Conservation (phyloP, 768 basidiomycete genomes). For the Mycena filopes region DNA sequence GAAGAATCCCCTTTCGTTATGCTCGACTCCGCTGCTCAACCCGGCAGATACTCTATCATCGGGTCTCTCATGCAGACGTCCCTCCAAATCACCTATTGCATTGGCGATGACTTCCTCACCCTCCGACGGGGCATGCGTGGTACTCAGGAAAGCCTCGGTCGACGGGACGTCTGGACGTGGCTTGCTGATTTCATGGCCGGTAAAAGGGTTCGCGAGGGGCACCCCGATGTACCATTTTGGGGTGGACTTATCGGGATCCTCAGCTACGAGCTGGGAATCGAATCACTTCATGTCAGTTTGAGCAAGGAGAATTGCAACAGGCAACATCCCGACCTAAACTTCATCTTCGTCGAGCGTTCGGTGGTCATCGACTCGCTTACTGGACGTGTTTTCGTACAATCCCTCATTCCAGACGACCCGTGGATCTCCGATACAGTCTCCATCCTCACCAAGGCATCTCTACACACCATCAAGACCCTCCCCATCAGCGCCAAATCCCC, state of each 20-base stretch:
- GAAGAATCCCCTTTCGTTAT: conserved; percentile 73
- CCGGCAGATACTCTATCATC: conserved; percentile 80
- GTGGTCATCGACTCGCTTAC: conserved; percentile 70
- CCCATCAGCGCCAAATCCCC: conserved; percentile 14
- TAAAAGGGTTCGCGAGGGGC: conserved; percentile 59
- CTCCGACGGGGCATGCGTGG: conserved; percentile 51
- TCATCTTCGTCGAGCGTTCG: conserved; percentile 83
- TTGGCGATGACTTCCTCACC: conserved; percentile 60
- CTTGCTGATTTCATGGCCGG: conserved; percentile 73
- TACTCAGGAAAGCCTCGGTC: conserved; percentile 54
- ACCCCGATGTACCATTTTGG: conserved; percentile 77
- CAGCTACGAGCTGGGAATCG: conserved; percentile 82
- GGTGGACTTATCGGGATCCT: conserved; percentile 83
- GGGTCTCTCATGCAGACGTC: conserved; percentile 67
- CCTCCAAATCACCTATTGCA: conserved; percentile 65
- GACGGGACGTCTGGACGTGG: conserved; percentile 80
- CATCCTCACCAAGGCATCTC: conserved; percentile 41
- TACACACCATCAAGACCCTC: conserved; percentile 11
- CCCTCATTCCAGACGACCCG: conserved; percentile 66
- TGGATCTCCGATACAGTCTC: conserved; percentile 65
- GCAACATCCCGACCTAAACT: conserved; percentile 76
- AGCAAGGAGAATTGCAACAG: conserved; percentile 31
- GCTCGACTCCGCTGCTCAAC: conserved; percentile 80
- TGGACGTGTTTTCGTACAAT: conserved; percentile 69
- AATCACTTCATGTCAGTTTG: conserved; percentile 60